These are phyloP conservation scores for Corylus americana DNA, from an alignment of 306 rosid genomes.

Conservation along the genomic window DNA sequence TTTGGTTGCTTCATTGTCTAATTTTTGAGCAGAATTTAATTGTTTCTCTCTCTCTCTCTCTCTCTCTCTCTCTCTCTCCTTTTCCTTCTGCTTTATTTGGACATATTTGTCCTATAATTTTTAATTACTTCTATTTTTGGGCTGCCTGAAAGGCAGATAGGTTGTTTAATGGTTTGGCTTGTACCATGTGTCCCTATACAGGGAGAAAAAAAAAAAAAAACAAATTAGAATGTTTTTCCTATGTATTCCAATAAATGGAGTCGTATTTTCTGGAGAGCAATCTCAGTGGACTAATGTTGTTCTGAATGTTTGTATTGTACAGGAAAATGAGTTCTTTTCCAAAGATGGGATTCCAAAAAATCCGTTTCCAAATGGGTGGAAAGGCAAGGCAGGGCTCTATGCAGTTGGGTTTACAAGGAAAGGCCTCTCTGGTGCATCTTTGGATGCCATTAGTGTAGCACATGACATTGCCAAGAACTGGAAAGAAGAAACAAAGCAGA, in stretches of 20 bases:
- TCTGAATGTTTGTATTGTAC: constrained; percentile 24
- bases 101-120: constrained; percentile 3
- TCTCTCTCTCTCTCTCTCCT: neutral
- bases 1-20: constrained; percentile 16
- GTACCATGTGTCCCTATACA: neutral
- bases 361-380: constrained; percentile 93
- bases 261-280: neutral
- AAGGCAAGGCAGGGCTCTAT: constrained; percentile 77
- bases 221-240: neutral
- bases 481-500: constrained; percentile 85
- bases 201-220: too few relatives aligned
- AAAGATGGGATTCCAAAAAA: constrained; percentile 72
- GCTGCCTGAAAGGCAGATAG: neutral
- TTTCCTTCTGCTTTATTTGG: neutral
- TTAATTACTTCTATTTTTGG: neutral
- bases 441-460: constrained; percentile 82
- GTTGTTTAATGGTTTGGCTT: neutral
- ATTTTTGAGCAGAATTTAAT: neutral
- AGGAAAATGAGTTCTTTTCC: constrained; percentile 84
- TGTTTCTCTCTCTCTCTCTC: constrained; percentile 1
- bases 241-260: neutral
- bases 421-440: constrained; percentile 86
- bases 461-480: constrained; percentile 82
- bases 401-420: constrained; percentile 94
- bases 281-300: constrained; percentile 14